These are phyloP conservation scores for Colletotrichum melonis DNA, from an alignment of 2,329 filamentous ascomycete species.

Conservation along the genomic window DNA sequence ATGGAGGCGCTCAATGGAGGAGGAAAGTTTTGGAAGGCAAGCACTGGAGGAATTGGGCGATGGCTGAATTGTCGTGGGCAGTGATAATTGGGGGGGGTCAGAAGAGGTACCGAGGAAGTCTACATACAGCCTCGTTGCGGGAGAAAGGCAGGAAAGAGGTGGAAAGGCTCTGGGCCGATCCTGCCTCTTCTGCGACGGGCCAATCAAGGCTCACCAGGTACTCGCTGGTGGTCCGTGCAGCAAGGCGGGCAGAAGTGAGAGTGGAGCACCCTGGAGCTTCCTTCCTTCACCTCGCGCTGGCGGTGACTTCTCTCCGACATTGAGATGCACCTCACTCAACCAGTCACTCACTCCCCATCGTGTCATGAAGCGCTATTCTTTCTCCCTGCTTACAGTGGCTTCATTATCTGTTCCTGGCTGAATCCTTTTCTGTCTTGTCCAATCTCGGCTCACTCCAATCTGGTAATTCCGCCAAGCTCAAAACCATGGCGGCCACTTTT, in stretches of 20 bases:
- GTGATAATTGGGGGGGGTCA: neutral
- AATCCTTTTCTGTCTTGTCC: neutral
- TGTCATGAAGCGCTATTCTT: neutral
- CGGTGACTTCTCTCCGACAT: neutral
- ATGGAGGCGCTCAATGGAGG: conserved; percentile 7
- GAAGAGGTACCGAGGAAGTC: neutral
- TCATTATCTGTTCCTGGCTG: neutral
- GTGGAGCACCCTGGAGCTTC: neutral
- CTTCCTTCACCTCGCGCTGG: neutral
- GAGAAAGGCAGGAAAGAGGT: conserved; percentile 4
- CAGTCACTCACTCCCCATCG: neutral
- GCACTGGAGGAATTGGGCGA: neutral
- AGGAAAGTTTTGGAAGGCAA: neutral
- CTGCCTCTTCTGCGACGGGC: neutral
- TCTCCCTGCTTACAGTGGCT: neutral
- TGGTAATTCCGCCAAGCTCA: neutral
- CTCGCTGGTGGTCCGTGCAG: neutral
- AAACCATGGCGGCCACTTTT: neutral
- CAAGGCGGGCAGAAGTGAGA: neutral
- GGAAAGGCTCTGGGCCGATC: neutral
- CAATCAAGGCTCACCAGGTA: neutral
- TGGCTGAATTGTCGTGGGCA: neutral
- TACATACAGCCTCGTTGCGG: neutral
- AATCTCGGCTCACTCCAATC: neutral
- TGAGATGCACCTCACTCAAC: neutral